Evolutionary conservation across 306 rosid species (phyloP).

Genomic region (Dryas drummondii): DNA sequence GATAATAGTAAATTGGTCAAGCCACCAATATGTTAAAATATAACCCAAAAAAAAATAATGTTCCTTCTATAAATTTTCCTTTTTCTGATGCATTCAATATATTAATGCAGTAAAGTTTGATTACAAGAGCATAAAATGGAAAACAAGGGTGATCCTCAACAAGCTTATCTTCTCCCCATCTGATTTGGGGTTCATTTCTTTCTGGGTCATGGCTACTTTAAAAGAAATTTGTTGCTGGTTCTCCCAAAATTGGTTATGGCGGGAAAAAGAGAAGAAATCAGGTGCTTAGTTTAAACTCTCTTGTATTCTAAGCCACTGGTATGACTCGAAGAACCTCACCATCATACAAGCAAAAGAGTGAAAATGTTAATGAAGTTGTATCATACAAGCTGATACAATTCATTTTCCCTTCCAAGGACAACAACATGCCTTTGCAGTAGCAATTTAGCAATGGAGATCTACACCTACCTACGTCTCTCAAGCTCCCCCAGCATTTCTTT

Average conservation of each 20-base stretch:
- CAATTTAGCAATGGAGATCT: constrained; percentile 21
- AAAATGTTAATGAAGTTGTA: constrained; percentile 22
- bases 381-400: constrained; percentile 17
- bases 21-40: not conserved
- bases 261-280: not conserved
- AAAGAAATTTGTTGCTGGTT: not conserved
- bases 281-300: constrained; percentile 12
- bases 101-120: not conserved
- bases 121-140: not conserved
- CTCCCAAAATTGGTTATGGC: constrained; percentile 1
- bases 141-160: not conserved
- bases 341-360: constrained; percentile 22
- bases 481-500: constrained; percentile 26
- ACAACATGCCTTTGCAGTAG: constrained; percentile 20
- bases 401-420: constrained; percentile 28
- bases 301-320: constrained; percentile 11
- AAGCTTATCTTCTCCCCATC: not conserved
- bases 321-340: constrained; percentile 14
- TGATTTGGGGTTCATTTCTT: not conserved
- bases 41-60: not conserved
- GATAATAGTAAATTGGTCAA: not conserved
- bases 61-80: not conserved
- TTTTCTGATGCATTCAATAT: not conserved
- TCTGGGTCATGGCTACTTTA: constrained; percentile 3
- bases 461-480: constrained; percentile 23